phyloP scores from a whole-genome alignment of 139 green algal genomes.

The Chlamydomonas urium region DNA sequence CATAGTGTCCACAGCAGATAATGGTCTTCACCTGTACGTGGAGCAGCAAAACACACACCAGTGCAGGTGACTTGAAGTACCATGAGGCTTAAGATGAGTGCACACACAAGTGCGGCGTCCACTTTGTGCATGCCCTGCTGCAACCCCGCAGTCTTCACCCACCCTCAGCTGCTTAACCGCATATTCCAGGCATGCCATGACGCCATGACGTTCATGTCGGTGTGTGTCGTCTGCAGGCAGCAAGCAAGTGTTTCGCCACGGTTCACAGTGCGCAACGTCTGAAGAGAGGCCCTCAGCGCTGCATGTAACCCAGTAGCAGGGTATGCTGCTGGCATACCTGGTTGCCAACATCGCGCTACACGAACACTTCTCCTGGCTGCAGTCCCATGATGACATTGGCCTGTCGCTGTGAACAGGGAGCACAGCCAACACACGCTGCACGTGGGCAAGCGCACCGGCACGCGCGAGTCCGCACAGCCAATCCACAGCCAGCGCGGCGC shows the following conservation, averaged over 20 bases:
- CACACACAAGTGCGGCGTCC: no score
- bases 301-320: neutral
- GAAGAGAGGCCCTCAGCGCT: neutral
- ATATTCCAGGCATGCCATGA: conserved; percentile 65
- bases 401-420: no score
- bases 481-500: conserved; percentile 78
- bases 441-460: neutral
- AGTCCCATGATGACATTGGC: no score
- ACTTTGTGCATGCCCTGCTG: no score
- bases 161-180: conserved; percentile 53
- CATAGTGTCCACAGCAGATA: conserved; percentile 76
- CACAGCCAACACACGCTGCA: no score
- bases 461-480: conserved; percentile 63
- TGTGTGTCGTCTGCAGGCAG: conserved; percentile 52
- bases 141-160: no score
- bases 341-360: neutral
- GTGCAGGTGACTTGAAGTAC: no score
- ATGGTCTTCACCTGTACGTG: conserved; percentile 59
- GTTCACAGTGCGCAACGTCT: neutral
- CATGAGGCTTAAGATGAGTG: no score
- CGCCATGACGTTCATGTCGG: conserved; percentile 73
- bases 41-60: neutral
- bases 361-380: neutral
- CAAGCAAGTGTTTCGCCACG: neutral
- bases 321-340: no score